Base-by-base conservation (phyloP, 23 red algal species). In the Porphyridium purpureum region DNA sequence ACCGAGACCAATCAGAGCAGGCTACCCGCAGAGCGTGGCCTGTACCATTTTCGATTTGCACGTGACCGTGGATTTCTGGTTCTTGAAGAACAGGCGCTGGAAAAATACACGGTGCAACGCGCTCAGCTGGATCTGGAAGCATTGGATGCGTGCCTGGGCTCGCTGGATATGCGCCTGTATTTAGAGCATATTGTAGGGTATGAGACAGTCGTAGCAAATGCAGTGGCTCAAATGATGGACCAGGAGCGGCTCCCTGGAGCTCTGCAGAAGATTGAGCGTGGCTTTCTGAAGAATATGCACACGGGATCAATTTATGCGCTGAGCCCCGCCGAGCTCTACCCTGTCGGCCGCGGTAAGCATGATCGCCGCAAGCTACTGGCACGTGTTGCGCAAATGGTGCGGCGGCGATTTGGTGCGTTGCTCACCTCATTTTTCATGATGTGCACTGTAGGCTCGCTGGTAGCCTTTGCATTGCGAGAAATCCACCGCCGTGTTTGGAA, bases 351-450 rank as follows among this genome's bases (percentile, higher is more conserved):
- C 33, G 48, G n/a, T 35, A 8, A 75, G 49, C 65, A 7, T 19
- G 41, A 20, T 26, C 17, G 47, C 23, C 63, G 49, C 14, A 32
- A 29, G 46, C 29, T 53, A 24, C 40, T 53, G 44, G 44, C 53
- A 8, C 30, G 7, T 40, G 20, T 19, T 19, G 22, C 29, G 24
- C 51, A 15, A 21, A n/a, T n/a, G n/a, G n/a, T n/a, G n/a, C n/a
- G n/a, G n/a, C n/a, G n/a, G n/a, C 51, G 51, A 1, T 46, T 62
- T 6, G 81, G 76, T 23, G 70, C 78, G 29, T 50, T 85, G 3
- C 35, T 80, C 24, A 95, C 88, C 4, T 75, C 79, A 7, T 49
- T 66, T 31, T 95, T 84, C 66, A 64, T 95, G 14, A 80, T 95
- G 72, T 70, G 64, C 50, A 86, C 75, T 7, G 85, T 72, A 4